phyloP scores from a whole-genome alignment of 805 yeast genomes.

The Metschnikowia cubensis region DNA sequence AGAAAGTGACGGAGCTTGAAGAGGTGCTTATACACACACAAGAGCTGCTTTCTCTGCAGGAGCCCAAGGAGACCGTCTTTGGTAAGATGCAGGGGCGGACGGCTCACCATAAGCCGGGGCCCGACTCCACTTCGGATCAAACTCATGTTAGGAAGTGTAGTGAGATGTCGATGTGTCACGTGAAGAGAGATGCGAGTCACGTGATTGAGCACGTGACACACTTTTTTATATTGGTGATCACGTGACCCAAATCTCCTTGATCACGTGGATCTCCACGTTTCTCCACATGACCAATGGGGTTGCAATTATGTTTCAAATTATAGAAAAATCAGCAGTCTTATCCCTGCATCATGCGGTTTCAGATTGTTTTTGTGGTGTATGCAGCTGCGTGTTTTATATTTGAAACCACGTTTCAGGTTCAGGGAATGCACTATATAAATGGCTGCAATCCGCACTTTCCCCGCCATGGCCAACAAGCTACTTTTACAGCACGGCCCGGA shows the following conservation, averaged over 20 bases:
- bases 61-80: slow-evolving; percentile 6
- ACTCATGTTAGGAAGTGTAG: neutral
- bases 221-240: neutral
- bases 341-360: no score
- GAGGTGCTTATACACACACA: slow-evolving; percentile 28
- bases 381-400: neutral
- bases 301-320: no score
- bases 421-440: neutral
- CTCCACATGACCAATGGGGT: no score
- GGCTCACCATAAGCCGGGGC: slow-evolving; percentile 7
- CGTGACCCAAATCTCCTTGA: neutral
- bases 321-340: no score
- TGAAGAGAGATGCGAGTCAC: neutral
- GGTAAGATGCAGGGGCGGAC: slow-evolving; percentile 9
- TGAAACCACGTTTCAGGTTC: neutral
- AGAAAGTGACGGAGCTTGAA: slow-evolving; percentile 28
- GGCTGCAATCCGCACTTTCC: slow-evolving; percentile 1
- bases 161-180: neutral
- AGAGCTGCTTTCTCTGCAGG: slow-evolving; percentile 7
- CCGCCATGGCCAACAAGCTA: neutral
- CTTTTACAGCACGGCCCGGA: slow-evolving; percentile 2
- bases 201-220: neutral
- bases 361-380: no score
- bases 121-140: slow-evolving; percentile 8
- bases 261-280: no score